Conservation (phyloP, 345 rosid species). For the Mangifera indica region DNA sequence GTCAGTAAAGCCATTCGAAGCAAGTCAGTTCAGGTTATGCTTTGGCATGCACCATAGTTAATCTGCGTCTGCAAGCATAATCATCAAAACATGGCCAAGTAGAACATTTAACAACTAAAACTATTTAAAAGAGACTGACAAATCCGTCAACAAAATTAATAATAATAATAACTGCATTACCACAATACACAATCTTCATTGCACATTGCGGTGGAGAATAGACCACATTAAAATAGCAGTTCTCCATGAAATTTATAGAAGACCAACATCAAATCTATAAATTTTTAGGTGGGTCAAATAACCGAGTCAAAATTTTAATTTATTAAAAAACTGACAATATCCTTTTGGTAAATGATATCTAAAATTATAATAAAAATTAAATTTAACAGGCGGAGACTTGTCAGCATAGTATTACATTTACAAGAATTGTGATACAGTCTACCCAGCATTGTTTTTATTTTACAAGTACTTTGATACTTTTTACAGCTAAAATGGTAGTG, state of each 20-base stretch:
- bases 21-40: neutral
- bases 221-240: neutral
- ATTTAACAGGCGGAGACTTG: neutral
- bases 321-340: too few species aligned
- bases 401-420: too few species aligned
- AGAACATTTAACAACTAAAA: neutral
- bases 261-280: neutral
- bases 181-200: neutral
- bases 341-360: neutral
- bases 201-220: neutral
- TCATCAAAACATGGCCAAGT: neutral
- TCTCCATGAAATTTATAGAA: neutral
- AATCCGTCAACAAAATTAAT: neutral
- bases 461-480: neutral
- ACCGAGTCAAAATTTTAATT: too few species aligned
- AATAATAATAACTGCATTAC: neutral
- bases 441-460: too few species aligned
- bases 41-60: slow-evolving; percentile 4
- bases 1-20: neutral
- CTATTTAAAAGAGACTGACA: neutral
- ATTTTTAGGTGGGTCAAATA: too few species aligned
- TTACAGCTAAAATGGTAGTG: neutral
- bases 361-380: too few species aligned
- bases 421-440: neutral
- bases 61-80: neutral